phyloP scores from a whole-genome alignment of 805 yeast species.

The Candida manassasensis region DNA sequence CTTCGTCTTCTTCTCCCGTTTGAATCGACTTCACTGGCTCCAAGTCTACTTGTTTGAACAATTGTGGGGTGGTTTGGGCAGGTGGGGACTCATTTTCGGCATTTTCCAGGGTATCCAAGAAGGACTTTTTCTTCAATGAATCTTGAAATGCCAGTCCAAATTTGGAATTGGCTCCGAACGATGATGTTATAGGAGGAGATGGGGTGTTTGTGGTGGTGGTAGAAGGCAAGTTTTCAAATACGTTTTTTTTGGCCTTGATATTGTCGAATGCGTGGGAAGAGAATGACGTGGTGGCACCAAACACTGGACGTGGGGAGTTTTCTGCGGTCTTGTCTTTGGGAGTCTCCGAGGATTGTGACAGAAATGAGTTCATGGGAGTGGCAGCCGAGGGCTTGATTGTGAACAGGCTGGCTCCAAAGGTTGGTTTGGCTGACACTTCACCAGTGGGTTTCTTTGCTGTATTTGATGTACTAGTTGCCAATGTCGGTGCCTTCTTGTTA shows the following conservation, averaged over 20 bases:
- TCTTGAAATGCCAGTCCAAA: slow-evolving; percentile 54
- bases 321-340: slow-evolving; percentile 6
- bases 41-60: slow-evolving; percentile 55
- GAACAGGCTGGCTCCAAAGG: slow-evolving; percentile 19
- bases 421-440: slow-evolving; percentile 10
- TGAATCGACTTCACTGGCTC: slow-evolving; percentile 50
- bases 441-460: slow-evolving; percentile 4
- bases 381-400: slow-evolving; percentile 11
- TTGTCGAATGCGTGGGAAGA: slow-evolving; percentile 25
- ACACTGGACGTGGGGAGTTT: slow-evolving; percentile 20
- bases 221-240: slow-evolving; percentile 22
- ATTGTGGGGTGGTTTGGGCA: slow-evolving; percentile 20
- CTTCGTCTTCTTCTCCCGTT: slow-evolving; percentile 91
- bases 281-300: slow-evolving; percentile 40
- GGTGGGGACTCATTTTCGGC: slow-evolving; percentile 15
- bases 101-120: slow-evolving; percentile 42
- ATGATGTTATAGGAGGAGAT: slow-evolving; percentile 8
- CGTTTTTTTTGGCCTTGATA: slow-evolving; percentile 20
- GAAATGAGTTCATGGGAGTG: slow-evolving; percentile 15
- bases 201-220: slow-evolving; percentile 4
- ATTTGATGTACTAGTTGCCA: neutral
- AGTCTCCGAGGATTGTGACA: slow-evolving; percentile 10
- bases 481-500: neutral
- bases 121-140: slow-evolving; percentile 49
- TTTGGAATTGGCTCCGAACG: slow-evolving; percentile 44